Conservation (phyloP, 2,329 filamentous ascomycete genomes). For the Apiospora kogelbergensis region DNA sequence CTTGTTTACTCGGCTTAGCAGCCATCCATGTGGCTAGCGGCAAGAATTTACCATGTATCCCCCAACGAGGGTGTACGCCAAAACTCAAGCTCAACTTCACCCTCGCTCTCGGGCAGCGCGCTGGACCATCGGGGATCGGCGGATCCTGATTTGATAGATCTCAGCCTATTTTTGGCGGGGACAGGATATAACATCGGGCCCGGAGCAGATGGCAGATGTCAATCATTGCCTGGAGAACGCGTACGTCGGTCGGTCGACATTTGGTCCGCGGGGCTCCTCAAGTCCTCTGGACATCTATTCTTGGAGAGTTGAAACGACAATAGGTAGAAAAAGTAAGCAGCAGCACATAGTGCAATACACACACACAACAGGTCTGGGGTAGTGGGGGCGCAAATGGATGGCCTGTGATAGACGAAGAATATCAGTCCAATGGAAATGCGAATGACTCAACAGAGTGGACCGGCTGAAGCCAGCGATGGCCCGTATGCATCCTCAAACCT, state of each 20-base stretch:
- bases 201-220: neutral
- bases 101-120: neutral
- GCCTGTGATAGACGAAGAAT: neutral
- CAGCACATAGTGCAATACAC: too few relatives aligned
- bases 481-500: neutral
- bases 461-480: neutral
- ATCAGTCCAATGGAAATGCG: neutral
- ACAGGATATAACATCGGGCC: neutral
- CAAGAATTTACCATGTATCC: neutral
- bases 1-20: neutral
- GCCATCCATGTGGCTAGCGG: slow-evolving; percentile 2
- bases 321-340: too few relatives aligned
- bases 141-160: slow-evolving; percentile 6
- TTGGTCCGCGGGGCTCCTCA: neutral
- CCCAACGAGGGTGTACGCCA: neutral
- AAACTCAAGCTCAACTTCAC: neutral
- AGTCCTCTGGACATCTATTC: neutral
- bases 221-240: neutral
- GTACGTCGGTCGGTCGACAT: neutral
- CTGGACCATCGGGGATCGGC: neutral
- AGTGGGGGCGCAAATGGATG: neutral
- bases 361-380: neutral
- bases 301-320: too few relatives aligned
- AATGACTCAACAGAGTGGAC: slow-evolving; percentile 4
- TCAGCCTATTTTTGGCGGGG: slow-evolving; percentile 8